Evolutionary conservation across 768 basidiomycete species (phyloP), one percentile per base, ranked within the genome.

Genomic region (Macrolepiota dolichaula): DNA sequence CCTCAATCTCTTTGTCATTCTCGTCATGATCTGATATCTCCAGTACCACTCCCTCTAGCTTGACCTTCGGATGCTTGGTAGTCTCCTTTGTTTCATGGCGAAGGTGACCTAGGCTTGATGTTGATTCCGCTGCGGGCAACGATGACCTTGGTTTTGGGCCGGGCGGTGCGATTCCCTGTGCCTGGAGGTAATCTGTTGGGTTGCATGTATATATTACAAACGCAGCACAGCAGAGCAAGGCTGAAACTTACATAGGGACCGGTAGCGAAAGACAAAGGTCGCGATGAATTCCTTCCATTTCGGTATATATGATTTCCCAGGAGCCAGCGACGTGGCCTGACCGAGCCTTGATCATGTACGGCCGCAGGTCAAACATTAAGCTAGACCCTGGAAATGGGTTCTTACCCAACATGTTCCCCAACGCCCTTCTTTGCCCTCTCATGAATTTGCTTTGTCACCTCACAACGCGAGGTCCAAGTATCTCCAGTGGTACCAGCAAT

Each of bases 351-450:
- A 25, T 19, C 17, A 25, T 12, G 24, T 4, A 4, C 24, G 22
- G 6, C 10, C 10, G 19, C 7, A 47, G 22, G 19, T 9, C 17
- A 47, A 22, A 22, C 24, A 42, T 19, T 47, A 22, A 47, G n/a
- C 11, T 11, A 5, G 9, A 4, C 19, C 4, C 10, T 12, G 2
- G n/a, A 19, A 4, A 19, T 7, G 2, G 44, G 17, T 11, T 19
- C 58, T 27, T 38, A 65, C 64, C 55, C 57, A 36, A 61, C 56
- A 27, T 62, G 61, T 27, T 65, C 57, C 3, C 46, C 57, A n/a
- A 62, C 55, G 10, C 64, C 62, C 19, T 65, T 65, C 42, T 65
- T 65, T 0, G 32, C 46, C 50, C 47, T 59, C 32, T 65, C 64
- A 42, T 55, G 59, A 3, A 65, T 54, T 19, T 40, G 36, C 37